Evolutionary conservation across 208 protist genomes (phyloP), one percentile per base, ranked within the genome.

Genomic region (Jaenimonas drosophilae): DNA sequence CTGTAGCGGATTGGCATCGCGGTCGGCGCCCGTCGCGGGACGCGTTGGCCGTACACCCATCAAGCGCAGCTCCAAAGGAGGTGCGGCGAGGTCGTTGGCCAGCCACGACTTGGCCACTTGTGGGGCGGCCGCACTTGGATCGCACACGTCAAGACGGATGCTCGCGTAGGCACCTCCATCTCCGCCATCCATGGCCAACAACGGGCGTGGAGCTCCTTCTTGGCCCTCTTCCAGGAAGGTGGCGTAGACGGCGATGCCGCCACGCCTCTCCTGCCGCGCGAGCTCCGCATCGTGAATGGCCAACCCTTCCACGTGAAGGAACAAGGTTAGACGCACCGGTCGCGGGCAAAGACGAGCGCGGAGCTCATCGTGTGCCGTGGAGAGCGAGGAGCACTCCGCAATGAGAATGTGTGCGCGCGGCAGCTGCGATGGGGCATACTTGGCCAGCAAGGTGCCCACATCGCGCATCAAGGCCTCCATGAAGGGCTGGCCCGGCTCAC

Each of bases 331-430:
- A 21, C 27, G 55, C 40, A 87, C 59, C 14, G 61, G 36, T 36
- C 44, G 38, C n/a, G 59, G 48, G 27, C 59, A 57, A 16, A 89
- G 48, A 37, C 72, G 57, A n/a, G 43, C 38, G 20, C 79, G 68
- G 19, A 92, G 44, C 60, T 92, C 79, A 0, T 44, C 30, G 54
- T 92, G 79, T 0, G 79, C 79, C 20, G 70, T 54, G 44, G 61
- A 64, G 32, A 85, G 37, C 12, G 76, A 85, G 21, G 60, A 42
- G 33, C 63, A 67, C 39, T 76, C 41, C 14, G 76, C 67, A 28
- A 92, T 87, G 43, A 84, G 53, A 20, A 74, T 64, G 49, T 92
- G 84, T 39, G 76, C 79, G 49, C 63, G 66, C 0, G 59, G 29
- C 38, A 82, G 40, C 25, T 85, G 58, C 25, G 65, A 47, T 16